These are phyloP conservation scores for Deuterostichococcus epilithicus DNA, from an alignment of 139 green algal species.

Conservation along the genomic window DNA sequence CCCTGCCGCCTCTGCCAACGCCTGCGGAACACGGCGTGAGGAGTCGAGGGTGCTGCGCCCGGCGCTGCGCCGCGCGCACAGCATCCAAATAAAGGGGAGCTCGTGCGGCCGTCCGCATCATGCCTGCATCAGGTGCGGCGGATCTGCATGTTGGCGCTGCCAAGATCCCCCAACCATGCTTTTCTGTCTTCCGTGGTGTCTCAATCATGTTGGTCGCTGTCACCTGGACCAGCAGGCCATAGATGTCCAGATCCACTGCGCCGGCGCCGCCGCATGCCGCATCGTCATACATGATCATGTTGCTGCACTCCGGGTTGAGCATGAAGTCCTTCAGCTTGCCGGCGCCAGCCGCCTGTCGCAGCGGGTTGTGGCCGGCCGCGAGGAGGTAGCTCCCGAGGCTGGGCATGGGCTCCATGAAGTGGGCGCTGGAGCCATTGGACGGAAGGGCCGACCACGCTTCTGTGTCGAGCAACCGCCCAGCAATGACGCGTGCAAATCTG, in stretches of 20 bases:
- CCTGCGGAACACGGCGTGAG: too few species aligned
- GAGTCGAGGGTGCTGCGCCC: too few species aligned
- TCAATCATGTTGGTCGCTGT: too few species aligned
- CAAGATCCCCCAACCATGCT: too few species aligned
- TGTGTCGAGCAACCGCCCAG: neutral
- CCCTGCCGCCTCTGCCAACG: neutral
- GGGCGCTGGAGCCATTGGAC: neutral
- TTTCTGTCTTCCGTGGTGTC: too few species aligned
- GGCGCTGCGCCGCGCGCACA: too few species aligned
- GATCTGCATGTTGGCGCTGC: too few species aligned
- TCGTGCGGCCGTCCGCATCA: too few species aligned
- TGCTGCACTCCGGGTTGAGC: neutral
- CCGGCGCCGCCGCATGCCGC: neutral
- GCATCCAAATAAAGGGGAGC: too few species aligned
- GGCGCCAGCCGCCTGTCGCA: neutral
- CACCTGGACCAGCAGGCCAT: neutral
- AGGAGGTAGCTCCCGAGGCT: neutral
- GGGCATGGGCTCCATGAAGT: neutral
- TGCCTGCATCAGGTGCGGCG: too few species aligned
- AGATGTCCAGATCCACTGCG: neutral
- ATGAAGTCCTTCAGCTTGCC: neutral
- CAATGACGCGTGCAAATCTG: neutral
- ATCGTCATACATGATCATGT: neutral
- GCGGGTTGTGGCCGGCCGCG: neutral
- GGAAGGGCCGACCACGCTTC: too few species aligned